phyloP scores from a whole-genome alignment of 371 early-diverging fungal species.

The Actinomucor elegans region DNA sequence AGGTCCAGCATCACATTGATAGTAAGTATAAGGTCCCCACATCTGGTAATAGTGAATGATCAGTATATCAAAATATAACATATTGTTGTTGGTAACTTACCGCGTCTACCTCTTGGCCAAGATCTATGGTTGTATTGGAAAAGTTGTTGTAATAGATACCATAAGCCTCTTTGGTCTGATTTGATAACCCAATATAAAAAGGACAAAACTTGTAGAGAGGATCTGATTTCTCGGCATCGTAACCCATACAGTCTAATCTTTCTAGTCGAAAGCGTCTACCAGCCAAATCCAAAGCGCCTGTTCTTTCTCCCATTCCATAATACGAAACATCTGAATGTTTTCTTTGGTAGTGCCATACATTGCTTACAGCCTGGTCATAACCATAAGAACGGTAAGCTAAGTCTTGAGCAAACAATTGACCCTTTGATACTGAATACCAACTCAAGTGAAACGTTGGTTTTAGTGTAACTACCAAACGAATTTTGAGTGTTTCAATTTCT shows the following conservation, averaged over 20 bases:
- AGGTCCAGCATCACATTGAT: constrained; percentile 31
- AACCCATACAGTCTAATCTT: constrained; percentile 58
- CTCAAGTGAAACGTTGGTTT: constrained; percentile 12
- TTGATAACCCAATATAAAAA: constrained; percentile 47
- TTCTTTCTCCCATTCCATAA: constrained; percentile 59
- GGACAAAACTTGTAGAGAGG: constrained; percentile 65
- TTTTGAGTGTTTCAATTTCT: constrained; percentile 12
- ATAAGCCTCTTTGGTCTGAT: constrained; percentile 34
- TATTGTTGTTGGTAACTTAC: constrained; percentile 18
- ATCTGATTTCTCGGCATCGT: constrained; percentile 54
- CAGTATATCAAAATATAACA: not conserved
- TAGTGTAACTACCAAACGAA: constrained; percentile 20
- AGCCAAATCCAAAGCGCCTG: constrained; percentile 46
- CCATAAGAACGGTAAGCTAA: constrained; percentile 53
- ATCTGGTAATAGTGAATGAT: constrained; percentile 30
- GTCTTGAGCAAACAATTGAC: constrained; percentile 51
- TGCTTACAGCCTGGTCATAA: constrained; percentile 20
- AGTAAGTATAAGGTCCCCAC: constrained; percentile 56
- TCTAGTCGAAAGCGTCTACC: constrained; percentile 52
- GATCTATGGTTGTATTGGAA: constrained; percentile 42
- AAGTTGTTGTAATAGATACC: constrained; percentile 60
- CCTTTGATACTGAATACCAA: constrained; percentile 20
- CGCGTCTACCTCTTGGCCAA: constrained; percentile 49
- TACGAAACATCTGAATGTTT: constrained; percentile 27
- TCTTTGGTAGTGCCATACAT: constrained; percentile 41